Base-by-base conservation (phyloP, 805 yeast species). In the Wickerhamiella bombiphila region DNA sequence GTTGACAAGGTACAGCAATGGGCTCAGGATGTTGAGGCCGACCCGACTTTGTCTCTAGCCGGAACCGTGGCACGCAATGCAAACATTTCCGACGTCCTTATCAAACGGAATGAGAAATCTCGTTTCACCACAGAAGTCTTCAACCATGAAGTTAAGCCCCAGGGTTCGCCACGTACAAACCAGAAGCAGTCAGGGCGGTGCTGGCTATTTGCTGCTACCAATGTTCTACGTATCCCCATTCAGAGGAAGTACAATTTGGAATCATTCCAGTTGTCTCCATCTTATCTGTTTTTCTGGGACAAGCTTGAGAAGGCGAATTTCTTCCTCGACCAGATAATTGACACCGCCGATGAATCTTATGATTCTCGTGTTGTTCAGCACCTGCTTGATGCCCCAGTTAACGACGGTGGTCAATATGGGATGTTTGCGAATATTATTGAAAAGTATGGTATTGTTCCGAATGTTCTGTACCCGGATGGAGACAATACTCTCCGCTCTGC, bases 391-490 rank as follows among this genome's bases (percentile, higher is more conserved):
- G 76, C 71, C 38, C 93, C 94, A 18, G 72, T 75, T 32, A 56
- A 68, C 41, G 94, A 83, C 53, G 94, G 94, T 48, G 94, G 94
- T 37, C 94, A 82, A 58, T 81, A 79, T 67, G 76, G 79, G 46
- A 78, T 82, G 91, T 71, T 80, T 54, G 65, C 76, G 35, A 80
- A 81, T 57, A 55, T 83, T 40, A 69, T 81, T 36, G 72, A 74
- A 44, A 83, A 82, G 58, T 83, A 82, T 50, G 94, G 94, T 21
- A 53, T 79, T 37, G 80, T 82, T 37, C 94, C 94, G 28, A 65
- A 76, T 51, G 71, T 69, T 45, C 56, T 72, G 14, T 83, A 69
- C 59, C 86, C 88, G 8, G 94, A 82, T 55, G 65, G 72, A 39
- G 63, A 60, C 38, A 70, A 72, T 30, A 63, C 78, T 14, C 69